Percentiles rank a stretch among this genome's conserved stretches.
Evolutionary conservation across 176 grass and related monocot genomes (phyloP).

Genomic region (Olyra latifolia): DNA sequence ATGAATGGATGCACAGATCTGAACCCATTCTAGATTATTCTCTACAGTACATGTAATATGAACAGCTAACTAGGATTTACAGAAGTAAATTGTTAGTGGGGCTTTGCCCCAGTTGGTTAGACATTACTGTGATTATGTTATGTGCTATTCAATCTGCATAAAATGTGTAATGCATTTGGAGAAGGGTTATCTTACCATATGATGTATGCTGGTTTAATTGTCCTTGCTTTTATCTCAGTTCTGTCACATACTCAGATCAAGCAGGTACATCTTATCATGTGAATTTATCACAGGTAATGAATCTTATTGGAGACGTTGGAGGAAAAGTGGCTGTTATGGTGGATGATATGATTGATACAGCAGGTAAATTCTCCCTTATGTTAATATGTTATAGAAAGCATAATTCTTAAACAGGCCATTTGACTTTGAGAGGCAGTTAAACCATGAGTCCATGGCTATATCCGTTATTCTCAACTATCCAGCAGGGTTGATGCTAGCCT

Average conservation of each 20-base stretch:
- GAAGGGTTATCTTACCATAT: slow-evolving; percentile 11
- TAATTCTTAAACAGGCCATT: slow-evolving; percentile 5
- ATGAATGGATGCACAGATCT: not conserved
- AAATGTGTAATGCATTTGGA: slow-evolving; percentile 19
- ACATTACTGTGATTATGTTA: not conserved
- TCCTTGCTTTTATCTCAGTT: slow-evolving; percentile 3
- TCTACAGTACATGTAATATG: not conserved
- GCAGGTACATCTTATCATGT: slow-evolving; percentile 13
- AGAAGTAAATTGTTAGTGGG: not conserved
- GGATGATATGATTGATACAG: slow-evolving; percentile 99
- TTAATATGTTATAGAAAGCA: not conserved
- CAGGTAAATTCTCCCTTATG: slow-evolving; percentile 55
- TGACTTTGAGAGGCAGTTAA: not conserved
- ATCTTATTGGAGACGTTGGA: slow-evolving; percentile 97
- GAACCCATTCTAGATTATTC: not conserved
- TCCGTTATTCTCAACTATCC: not conserved
- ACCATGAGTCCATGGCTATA: slow-evolving; percentile 6
- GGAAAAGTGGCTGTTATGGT: slow-evolving; percentile 99
- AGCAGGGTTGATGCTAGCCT: not conserved
- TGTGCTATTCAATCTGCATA: not conserved
- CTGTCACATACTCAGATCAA: not conserved
- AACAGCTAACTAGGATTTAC: slow-evolving; percentile 6
- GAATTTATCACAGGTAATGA: slow-evolving; percentile 81
- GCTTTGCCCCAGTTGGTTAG: not conserved
- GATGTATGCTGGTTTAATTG: slow-evolving; percentile 12